Base-by-base conservation (phyloP, 202 grass and related monocot species). In the Panicum hallii region DNA sequence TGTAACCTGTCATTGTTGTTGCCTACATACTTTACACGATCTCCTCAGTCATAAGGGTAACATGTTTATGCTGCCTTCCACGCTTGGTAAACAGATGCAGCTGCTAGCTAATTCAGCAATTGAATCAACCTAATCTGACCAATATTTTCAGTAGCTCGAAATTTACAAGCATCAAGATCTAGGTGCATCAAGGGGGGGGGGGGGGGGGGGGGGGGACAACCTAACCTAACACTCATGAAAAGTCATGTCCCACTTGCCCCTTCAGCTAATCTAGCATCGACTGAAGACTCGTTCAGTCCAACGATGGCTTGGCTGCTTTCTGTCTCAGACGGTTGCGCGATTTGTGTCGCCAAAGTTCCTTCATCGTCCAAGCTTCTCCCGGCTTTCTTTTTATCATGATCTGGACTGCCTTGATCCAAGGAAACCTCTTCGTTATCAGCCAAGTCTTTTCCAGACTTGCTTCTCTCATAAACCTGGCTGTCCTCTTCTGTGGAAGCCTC, bases 241-340 rank as follows among this genome's bases (percentile, higher is more conserved):
- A 10, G 16, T 62, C 58, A 67, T 30, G 50, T 42, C 50, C 65
- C 56, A 10, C 10, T 61, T 13, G 22, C 49, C 38, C 15, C 16
- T 57, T 72, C 71, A 46, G 23, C 49, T 54, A 83, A 80, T 84
- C 63, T 55, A 84, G 70, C 70, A 43, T 84, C 22, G 67, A 58
- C 61, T 72, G 64, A 88, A 44, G 41, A 34, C 74, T 7, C 43
- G 74, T 69, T 62, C 22, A 1, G 28, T 70, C 54, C 55, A 69
- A 66, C 63, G 44, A 80, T 66, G n/a, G 73, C 67, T 79, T 63
- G 36, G 17, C 36, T 84, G 43, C 53, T 62, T 66, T 75, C 52
- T 54, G 70, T 85, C 74, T 76, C 62, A 38, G 82, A 76, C 54
- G 19, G 26, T 67, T 75, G 75, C 0, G 0, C 19, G 36, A 53